Evolutionary conservation across 2,329 filamentous ascomycete genomes (phyloP), one percentile per base, ranked within the genome.

Genomic region (Xylogone sp.): DNA sequence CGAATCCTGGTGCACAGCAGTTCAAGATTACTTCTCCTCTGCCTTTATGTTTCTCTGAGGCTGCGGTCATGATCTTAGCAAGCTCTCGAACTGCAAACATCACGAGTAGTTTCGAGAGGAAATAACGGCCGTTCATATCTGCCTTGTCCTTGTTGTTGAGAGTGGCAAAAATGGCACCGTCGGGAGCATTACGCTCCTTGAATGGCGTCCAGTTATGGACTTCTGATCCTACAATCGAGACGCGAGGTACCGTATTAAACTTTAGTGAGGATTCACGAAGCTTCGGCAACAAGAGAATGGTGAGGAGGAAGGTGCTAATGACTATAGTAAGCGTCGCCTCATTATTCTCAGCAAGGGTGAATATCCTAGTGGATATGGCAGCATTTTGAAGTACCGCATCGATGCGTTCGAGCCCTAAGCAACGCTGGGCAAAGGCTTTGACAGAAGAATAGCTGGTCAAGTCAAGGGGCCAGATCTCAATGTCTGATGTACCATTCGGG

Each of bases 291-390:
- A 76, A 55, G 48, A 71, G 54, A 12, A 78, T 34, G 0, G 69
- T 68, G 49, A 78, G 63, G 20, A 79, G 59, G 24, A 73, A 70
- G 0, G 72, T 77, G 3, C 69, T 69, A 29, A 79, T 61, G 19
- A 77, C 70, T 42, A 77, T 68, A 2, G 70, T 72, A 43, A 77
- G 57, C 31, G 64, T 69, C 16, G 58, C 57, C 59, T 78, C 75
- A 50, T 70, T 66, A 2, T 71, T 74, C 49, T 52, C 50, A 12
- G 24, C 42, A n/a, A 29, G 31, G 7, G 19, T 21, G 43, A 50
- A 46, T 1, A 43, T 43, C 21, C 22, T 42, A 5, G 31, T 46
- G n/a, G 21, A 24, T 18, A 53, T 24, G 10, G 24, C 51, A 8
- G 48, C 51, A 50, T 53, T 53, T 16, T 27, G 24, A 21, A 53